Evolutionary conservation across 257 asterid genomes (phyloP), one percentile per base, ranked within the genome.

Genomic region (Ocimum tenuiflorum): DNA sequence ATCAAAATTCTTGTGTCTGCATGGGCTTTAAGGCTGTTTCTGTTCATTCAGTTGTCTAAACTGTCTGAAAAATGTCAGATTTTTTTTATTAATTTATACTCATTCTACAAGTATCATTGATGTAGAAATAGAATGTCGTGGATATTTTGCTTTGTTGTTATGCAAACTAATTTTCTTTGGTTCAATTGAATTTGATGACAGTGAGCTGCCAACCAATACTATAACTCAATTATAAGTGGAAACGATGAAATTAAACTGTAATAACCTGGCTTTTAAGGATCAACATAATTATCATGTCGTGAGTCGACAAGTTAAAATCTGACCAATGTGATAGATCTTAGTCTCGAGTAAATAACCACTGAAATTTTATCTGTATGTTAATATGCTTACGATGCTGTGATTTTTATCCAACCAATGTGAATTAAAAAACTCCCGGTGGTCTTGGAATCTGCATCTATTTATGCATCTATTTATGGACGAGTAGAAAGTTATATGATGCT

Each of bases 1-100:
- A 7, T 20, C 41, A 33, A 13, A 3, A 7, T 69, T 59, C 65
- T n/a, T 53, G 56, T 61, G 5, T 49, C 41, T 70, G 69, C 69
- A 51, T 31, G n/a, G 60, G 19, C 33, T 14, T 15, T 22, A 5
- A 15, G 23, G 47, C 47, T 15, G 27, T 11, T 12, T 60, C 15
- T 11, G 3, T 56, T 33, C 13, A 7, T 47, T 63, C 8, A 3
- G 18, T 46, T n/a, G 8, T 35, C 55, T 57, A 22, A 19, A 54
- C 66, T 15, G 20, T 11, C 38, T 63, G 47, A 47, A 65, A 10
- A 9, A 0, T 38, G 19, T 50, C 17, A 33, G 39, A 24, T 46
- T 11, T 54, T 56, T 39, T 1, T n/a, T n/a, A n/a, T 0, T 27
- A 27, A 0, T 1, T 29, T 15, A 23, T 19, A 33, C 29, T 33